phyloP scores from a whole-genome alignment of 495 filamentous ascomycete species.

The Penicillium salamii region DNA sequence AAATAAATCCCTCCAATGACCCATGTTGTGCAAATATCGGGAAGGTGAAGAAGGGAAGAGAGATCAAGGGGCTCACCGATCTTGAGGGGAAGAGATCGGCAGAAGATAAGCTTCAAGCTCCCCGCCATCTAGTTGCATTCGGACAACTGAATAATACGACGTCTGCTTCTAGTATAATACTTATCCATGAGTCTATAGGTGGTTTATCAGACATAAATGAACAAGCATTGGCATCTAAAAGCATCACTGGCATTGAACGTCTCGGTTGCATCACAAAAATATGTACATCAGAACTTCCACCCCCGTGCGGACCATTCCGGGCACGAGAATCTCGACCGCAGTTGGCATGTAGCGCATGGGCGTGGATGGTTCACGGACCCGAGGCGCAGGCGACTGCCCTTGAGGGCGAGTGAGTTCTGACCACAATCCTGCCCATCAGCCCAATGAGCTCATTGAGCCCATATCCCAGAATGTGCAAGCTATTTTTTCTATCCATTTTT shows the following conservation, averaged over 20 bases:
- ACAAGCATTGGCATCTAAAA: conserved; percentile 17
- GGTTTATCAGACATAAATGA: background rate
- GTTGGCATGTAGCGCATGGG: conserved; percentile 18
- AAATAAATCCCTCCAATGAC: conserved; percentile 35
- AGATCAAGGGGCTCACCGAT: conserved; percentile 2
- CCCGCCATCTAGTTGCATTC: background rate
- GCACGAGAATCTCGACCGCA: conserved; percentile 17
- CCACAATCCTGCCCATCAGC: conserved; percentile 29
- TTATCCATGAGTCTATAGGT: background rate
- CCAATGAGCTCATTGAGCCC: conserved; percentile 33
- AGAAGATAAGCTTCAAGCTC: conserved; percentile 5
- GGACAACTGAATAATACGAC: too few relatives aligned
- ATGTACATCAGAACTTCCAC: conserved; percentile 43
- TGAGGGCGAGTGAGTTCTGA: conserved; percentile 26
- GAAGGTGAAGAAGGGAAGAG: background rate
- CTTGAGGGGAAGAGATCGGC: background rate
- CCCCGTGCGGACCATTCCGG: conserved; percentile 11
- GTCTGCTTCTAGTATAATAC: too few relatives aligned
- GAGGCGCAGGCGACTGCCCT: conserved; percentile 23
- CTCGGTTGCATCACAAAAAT: conserved; percentile 32
- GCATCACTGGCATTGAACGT: conserved; percentile 35
- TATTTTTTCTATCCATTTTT: conserved; percentile 37
- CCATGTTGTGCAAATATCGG: conserved; percentile 22
- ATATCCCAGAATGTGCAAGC: conserved; percentile 37
- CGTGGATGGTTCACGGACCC: conserved; percentile 19